Percentiles rank a stretch among this genome's conserved stretches.
These are phyloP conservation scores for Drosera capensis DNA, from an alignment of 148 eudicot genomes.

Conservation along the genomic window DNA sequence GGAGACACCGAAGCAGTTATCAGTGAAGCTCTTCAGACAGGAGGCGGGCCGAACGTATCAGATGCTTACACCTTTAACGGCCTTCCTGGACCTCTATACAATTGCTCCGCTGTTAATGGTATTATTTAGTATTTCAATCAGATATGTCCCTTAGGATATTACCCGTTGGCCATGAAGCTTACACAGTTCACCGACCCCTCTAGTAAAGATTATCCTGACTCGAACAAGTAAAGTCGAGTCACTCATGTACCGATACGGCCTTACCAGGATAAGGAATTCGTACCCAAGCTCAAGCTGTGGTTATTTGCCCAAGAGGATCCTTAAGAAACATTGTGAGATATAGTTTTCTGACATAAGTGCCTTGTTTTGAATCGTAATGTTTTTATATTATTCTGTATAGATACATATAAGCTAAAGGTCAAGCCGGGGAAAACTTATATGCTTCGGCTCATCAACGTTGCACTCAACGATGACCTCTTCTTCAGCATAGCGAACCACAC, in stretches of 20 bases:
- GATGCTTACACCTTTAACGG: conserved; percentile 1
- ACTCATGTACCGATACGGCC: too few species aligned
- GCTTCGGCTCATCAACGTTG: conserved; percentile 35
- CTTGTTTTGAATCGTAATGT: too few species aligned
- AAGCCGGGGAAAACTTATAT: conserved; percentile 35
- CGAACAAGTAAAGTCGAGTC: too few species aligned
- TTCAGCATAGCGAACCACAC: conserved; percentile 45
- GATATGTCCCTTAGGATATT: too few species aligned
- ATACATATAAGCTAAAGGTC: conserved; percentile 36
- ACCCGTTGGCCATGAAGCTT: conserved; percentile 48
- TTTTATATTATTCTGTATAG: too few species aligned
- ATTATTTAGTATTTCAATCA: too few species aligned
- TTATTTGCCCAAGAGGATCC: too few species aligned
- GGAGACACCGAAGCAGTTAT: background rate
- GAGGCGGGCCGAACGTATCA: background rate
- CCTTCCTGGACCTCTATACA: background rate
- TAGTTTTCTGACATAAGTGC: too few species aligned
- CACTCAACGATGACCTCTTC: conserved; percentile 44
- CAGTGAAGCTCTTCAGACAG: background rate
- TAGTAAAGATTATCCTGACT: too few species aligned
- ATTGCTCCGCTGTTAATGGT: background rate
- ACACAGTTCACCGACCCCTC: conserved; percentile 39
- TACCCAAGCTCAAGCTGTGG: too few species aligned
- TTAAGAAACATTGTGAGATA: too few species aligned
- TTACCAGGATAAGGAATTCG: too few species aligned